A percentile compares a stretch with the other conserved stretches of the same genome.
Evolutionary conservation across 139 green algal species (phyloP).

Genomic region (Chlorella ohadii): DNA sequence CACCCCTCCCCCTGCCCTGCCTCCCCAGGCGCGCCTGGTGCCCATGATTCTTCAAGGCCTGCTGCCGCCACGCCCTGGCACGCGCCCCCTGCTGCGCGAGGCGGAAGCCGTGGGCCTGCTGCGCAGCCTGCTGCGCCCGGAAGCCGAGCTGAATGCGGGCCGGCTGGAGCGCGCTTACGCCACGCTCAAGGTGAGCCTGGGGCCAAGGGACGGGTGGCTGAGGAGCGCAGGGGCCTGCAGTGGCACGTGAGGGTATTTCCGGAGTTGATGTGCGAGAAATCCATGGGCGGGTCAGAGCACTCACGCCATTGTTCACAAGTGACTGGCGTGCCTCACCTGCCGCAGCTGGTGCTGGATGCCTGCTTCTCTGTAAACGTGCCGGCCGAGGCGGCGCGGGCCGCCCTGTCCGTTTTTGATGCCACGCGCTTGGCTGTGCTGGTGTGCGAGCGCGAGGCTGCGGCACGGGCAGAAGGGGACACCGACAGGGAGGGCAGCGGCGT

Average conservation of each 20-base stretch:
- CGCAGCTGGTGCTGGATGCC: conserved; percentile 23
- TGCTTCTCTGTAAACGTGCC: conserved; percentile 20
- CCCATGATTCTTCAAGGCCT: conserved; percentile 31
- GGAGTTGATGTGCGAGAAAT: no score
- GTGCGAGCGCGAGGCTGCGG: conserved; percentile 2
- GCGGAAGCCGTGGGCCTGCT: conserved; percentile 44
- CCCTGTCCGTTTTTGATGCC: conserved; percentile 41
- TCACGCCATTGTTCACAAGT: no score
- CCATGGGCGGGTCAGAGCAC: no score
- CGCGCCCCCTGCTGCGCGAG: conserved; percentile 16
- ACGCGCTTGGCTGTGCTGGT: conserved; percentile 37
- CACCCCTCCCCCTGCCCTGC: neutral
- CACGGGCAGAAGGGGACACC: neutral
- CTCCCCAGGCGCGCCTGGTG: conserved; percentile 17
- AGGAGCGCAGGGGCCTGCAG: no score
- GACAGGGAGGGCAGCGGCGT: neutral
- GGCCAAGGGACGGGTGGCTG: no score
- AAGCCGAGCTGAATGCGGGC: conserved; percentile 32
- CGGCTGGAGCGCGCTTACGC: conserved; percentile 32
- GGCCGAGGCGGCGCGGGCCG: neutral
- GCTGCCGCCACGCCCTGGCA: neutral
- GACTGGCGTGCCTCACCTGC: neutral
- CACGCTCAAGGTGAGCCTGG: conserved; percentile 3
- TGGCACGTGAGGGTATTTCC: no score
- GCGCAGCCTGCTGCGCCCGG: conserved; percentile 38